Conservation (phyloP, 257 asterid genomes). For the Gentiana macrophylla region DNA sequence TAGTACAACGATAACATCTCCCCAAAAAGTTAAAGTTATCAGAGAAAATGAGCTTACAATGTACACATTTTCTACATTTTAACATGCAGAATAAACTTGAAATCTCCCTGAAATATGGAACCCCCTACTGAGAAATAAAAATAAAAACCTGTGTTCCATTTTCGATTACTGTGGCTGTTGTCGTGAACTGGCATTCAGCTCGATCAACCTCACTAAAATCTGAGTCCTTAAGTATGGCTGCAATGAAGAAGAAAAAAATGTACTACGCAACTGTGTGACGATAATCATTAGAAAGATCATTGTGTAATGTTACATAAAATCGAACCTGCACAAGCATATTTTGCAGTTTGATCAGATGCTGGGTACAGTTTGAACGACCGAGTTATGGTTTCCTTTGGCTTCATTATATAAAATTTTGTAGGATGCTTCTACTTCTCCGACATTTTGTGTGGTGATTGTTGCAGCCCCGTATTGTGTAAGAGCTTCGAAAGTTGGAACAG, state of each 20-base stretch:
- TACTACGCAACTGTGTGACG: not conserved
- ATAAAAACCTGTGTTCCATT: constrained; percentile 89
- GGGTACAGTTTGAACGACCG: constrained; percentile 86
- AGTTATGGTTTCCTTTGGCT: constrained; percentile 62
- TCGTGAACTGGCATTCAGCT: constrained; percentile 92
- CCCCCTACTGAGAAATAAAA: not conserved
- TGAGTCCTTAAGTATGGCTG: constrained; percentile 94
- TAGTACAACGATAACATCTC: too few relatives aligned
- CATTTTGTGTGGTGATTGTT: constrained; percentile 70
- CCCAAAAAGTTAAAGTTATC: too few relatives aligned
- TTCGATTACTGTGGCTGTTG: constrained; percentile 80
- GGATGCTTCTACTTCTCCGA: constrained; percentile 95
- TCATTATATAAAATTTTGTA: constrained; percentile 91
- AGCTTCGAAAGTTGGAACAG: constrained; percentile 87
- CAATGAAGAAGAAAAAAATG: constrained; percentile 19
- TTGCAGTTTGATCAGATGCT: constrained; percentile 86
- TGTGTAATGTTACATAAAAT: too few relatives aligned
- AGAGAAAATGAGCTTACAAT: not conserved
- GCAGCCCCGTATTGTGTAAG: constrained; percentile 86
- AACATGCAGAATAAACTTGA: not conserved
- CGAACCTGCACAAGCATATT: constrained; percentile 73
- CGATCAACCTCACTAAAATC: constrained; percentile 84
- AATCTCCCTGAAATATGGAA: not conserved
- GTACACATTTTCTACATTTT: not conserved
- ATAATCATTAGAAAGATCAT: not conserved